Conservation (phyloP, 208 protist genomes). For the Trypanosoma scelopori region DNA sequence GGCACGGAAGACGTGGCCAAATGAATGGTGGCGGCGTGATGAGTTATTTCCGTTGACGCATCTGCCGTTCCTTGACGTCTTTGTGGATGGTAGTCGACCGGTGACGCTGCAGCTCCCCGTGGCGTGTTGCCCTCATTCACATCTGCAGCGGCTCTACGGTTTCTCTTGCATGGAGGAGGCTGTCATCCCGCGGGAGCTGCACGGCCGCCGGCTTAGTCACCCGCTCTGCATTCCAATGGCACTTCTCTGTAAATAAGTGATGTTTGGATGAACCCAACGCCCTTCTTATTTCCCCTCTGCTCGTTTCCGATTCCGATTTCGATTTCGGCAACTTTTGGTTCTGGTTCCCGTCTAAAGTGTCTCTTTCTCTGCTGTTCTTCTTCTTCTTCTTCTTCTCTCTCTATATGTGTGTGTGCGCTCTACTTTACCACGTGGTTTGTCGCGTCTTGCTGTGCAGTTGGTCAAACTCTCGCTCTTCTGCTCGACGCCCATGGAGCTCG, state of each 20-base stretch:
- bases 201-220: conserved; percentile 23
- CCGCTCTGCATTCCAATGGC: conserved; percentile 21
- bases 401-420: too few relatives aligned
- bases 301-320: background rate
- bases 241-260: background rate
- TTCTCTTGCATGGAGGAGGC: conserved; percentile 25
- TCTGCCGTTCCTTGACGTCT: conserved; percentile 7
- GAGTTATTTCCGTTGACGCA: conserved; percentile 21
- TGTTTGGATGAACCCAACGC: background rate
- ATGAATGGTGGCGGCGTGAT: conserved; percentile 28
- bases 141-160: conserved; percentile 20
- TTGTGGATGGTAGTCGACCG: too few relatives aligned
- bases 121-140: conserved; percentile 2
- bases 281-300: too few relatives aligned
- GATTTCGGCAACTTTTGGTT: too few relatives aligned
- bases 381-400: too few relatives aligned
- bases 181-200: conserved; percentile 24
- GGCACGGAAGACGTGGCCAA: conserved; percentile 23
- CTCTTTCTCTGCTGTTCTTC: background rate
- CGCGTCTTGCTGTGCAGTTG: background rate
- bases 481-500: background rate
- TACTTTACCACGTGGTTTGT: too few relatives aligned
- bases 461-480: background rate
- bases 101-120: conserved; percentile 15
- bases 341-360: background rate